phyloP scores from a whole-genome alignment of 164 flowering plant genomes.

The Vitis cinerea region DNA sequence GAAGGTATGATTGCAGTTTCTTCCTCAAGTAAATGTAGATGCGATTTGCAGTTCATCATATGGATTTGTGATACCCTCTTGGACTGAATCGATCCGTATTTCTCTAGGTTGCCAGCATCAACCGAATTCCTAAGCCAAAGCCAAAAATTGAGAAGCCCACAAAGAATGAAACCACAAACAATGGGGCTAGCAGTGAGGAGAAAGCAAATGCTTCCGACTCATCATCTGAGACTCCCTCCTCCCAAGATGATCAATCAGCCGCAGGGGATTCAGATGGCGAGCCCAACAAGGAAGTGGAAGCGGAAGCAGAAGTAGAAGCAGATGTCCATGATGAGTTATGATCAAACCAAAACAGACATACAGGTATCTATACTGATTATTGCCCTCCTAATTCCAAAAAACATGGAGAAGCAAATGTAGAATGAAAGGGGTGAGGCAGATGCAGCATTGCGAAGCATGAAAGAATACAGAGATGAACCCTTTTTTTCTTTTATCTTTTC shows the following conservation, averaged over 20 bases:
- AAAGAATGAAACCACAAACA: slow-evolving; percentile 56
- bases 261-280: slow-evolving; percentile 22
- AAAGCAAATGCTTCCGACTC: slow-evolving; percentile 23
- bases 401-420: too few species aligned
- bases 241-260: slow-evolving; percentile 23
- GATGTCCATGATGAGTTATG: slow-evolving; percentile 57
- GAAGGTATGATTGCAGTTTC: slow-evolving; percentile 45
- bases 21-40: too few species aligned
- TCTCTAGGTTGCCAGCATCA: slow-evolving; percentile 61
- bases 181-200: slow-evolving; percentile 23
- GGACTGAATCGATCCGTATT: neutral
- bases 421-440: too few species aligned
- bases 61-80: neutral
- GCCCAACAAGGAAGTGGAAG: slow-evolving; percentile 17
- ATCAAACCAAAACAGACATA: slow-evolving; percentile 2
- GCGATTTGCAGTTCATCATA: slow-evolving; percentile 2
- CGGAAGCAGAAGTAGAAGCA: neutral
- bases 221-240: slow-evolving; percentile 16
- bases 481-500: too few species aligned
- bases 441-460: too few species aligned
- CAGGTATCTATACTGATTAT: too few species aligned
- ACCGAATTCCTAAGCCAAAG: slow-evolving; percentile 91
- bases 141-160: slow-evolving; percentile 79
- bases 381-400: too few species aligned
- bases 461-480: too few species aligned